Base-by-base conservation (phyloP, 1,284 basidiomycete species). In the Naganishia liquefaciens region DNA sequence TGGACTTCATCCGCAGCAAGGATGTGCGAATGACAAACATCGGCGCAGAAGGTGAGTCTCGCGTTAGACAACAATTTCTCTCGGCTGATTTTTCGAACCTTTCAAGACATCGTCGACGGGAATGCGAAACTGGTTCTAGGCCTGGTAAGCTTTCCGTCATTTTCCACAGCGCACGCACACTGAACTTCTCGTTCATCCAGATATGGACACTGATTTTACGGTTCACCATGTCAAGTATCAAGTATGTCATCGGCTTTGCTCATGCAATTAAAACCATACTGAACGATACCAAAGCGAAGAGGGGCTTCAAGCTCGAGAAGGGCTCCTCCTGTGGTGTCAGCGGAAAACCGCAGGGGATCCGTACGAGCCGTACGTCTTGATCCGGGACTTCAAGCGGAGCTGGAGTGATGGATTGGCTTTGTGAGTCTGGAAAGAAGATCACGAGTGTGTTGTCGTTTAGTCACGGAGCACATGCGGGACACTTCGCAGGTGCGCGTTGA, bases 11-110 rank as follows among this genome's bases (percentile, higher is more conserved):
- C 77, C 89, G 88, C 53, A 91, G 90, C 47, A 84, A 94, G 71
- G 95, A 94, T 7, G 92, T 99, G 62, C 94, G 95, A 74, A 82
- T 99, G 68, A 99, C 95, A 37, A 99, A 98, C 77, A 97, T 99
- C 63, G 94, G 95, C 51, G 89, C 49, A 19, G 64, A 65, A 61
- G 64, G 64, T 61, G 33, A 60, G 64, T 11, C 3, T 0, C 7
- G 7, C 33, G 17, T 1, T 6, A 25, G 15, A 21, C 5, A n/a
- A 37, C 17, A 3, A 40, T 23, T 33, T 3, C 0, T 0, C 37
- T 2, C 10, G 53, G 43, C 46, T 25, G 10, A 43, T 40, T 13
- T 43, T 21, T 10, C 4, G 57, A 72, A 72, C 74, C 2, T 71
- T 70, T 7, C 58, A 72, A 92, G 94, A 99, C 77, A 97, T 98